phyloP scores from a whole-genome alignment of 805 yeast genomes.

The Wickerhamomyces queroliae region DNA sequence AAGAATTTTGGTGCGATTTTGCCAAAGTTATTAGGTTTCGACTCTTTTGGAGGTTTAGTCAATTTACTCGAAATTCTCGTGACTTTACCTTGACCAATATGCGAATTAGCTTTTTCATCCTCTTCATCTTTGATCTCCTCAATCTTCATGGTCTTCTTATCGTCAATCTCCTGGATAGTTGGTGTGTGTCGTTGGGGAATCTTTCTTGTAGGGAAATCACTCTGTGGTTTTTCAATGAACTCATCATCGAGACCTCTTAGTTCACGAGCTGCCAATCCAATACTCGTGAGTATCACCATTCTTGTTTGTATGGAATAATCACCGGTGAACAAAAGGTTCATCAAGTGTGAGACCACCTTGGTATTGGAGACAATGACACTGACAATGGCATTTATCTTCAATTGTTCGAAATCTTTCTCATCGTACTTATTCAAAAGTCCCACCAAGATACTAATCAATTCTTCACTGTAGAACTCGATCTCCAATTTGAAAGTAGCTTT shows the following conservation, averaged over 20 bases:
- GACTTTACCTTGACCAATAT: constrained; percentile 13
- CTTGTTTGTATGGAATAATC: constrained; percentile 83
- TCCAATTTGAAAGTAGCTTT: constrained; percentile 59
- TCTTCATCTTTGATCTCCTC: constrained; percentile 10
- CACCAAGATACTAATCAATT: constrained; percentile 43
- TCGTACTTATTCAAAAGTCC: constrained; percentile 54
- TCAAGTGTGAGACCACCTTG: constrained; percentile 29
- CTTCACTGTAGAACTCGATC: constrained; percentile 49
- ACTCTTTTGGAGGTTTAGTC: constrained; percentile 7
- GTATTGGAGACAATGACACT: constrained; percentile 58
- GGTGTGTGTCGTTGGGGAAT: constrained; percentile 17
- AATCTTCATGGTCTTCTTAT: constrained; percentile 5
- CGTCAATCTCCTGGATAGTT: constrained; percentile 9
- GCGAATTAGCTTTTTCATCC: not conserved
- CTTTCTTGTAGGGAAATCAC: constrained; percentile 28
- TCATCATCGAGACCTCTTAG: constrained; percentile 57
- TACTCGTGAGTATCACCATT: constrained; percentile 56
- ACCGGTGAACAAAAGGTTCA: constrained; percentile 50
- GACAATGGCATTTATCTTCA: constrained; percentile 57
- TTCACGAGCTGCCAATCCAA: constrained; percentile 71
- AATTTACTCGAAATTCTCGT: constrained; percentile 31
- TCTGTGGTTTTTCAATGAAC: constrained; percentile 33
- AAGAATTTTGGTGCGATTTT: constrained; percentile 38
- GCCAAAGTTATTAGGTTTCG: constrained; percentile 25
- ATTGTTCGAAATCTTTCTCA: constrained; percentile 54